Evolutionary conservation across 305 asterid species (phyloP), one percentile per base, ranked within the genome.

Genomic region (Caryopteris hybrid): DNA sequence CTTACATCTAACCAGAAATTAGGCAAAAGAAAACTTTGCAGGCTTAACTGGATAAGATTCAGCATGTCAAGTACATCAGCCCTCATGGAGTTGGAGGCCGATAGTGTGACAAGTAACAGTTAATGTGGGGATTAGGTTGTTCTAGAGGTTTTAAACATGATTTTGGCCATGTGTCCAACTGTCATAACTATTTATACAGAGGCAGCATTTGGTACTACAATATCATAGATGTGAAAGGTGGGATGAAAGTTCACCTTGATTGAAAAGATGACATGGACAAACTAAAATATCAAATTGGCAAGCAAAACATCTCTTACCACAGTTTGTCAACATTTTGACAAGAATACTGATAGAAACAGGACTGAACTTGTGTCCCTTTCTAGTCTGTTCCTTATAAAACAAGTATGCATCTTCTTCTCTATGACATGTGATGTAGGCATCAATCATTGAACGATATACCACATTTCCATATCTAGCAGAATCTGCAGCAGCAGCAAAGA

Each of bases 271-370:
- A 59, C 20, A 8, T 20, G 43, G 64, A 61, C 36, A 42, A 12
- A 20, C 23, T 45, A 52, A 43, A 53, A 36, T 21, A 61, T 11
- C 6, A 9, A 31, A 33, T 7, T 33, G 16, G 56, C 50, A 18
- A 59, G 64, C 51, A 34, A 60, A 39, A 70, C 14, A 68, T 58
- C 64, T 66, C 86, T 78, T 83, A 93, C 99, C 96, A 51, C 80
- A 76, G 64, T 74, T 76, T 38, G 85, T 57, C 85, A 93, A 73
- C 42, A 94, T 85, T 76, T 88, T 93, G 81, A 93, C 95, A 16
- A 93, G 96, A 74, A 84, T 74, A 86, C 99, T 93, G 77, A 90
- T 76, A 46, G 96, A 86, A 74, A 93, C 86, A 34, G 97, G 86
- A 71, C 86, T 95, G 20, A 88, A 75, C 52, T 72, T 72, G 68